Conservation (phyloP, 805 yeast species). For the Ogataea glucozyma region DNA sequence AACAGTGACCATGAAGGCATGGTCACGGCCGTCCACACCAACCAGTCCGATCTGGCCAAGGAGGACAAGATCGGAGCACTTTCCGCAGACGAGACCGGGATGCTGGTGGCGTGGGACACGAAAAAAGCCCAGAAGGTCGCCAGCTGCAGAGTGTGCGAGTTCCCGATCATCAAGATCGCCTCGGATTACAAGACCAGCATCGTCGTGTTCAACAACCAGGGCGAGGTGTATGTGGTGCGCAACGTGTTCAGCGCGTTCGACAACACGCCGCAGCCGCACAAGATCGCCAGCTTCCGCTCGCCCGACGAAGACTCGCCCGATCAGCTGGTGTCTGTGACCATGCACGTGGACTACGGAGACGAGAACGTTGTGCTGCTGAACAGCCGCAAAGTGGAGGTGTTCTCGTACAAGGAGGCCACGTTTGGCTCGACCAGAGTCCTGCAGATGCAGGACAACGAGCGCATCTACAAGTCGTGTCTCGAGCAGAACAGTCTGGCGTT, state of each 20-base stretch:
- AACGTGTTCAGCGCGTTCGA: conserved; percentile 21
- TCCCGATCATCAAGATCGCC: conserved; percentile 26
- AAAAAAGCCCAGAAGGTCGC: conserved; percentile 19
- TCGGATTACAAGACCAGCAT: conserved; percentile 33
- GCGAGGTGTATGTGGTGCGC: conserved; percentile 27
- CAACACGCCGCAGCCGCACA: conserved; percentile 7
- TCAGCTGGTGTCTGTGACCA: conserved; percentile 17
- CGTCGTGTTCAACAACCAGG: conserved; percentile 25
- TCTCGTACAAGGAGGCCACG: conserved; percentile 18
- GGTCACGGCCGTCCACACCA: conserved; percentile 27
- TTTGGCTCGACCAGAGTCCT: conserved; percentile 10
- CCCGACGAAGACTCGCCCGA: conserved; percentile 7
- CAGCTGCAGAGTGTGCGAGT: conserved; percentile 14
- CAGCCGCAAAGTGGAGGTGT: conserved; percentile 21
- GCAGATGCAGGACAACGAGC: conserved; percentile 12
- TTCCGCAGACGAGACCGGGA: conserved; percentile 34
- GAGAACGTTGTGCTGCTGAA: conserved; percentile 26
- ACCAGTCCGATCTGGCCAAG: conserved; percentile 24
- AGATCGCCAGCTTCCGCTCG: conserved; percentile 11
- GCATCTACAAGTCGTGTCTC: conserved; percentile 26
- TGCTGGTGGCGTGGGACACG: conserved; percentile 35
- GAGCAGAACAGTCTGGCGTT: conserved; percentile 25
- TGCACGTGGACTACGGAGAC: conserved; percentile 37
- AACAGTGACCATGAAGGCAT: conserved; percentile 22
- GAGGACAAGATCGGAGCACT: conserved; percentile 32